Conservation (phyloP, 164 flowering plant genomes). For the Pachysandra terminalis region DNA sequence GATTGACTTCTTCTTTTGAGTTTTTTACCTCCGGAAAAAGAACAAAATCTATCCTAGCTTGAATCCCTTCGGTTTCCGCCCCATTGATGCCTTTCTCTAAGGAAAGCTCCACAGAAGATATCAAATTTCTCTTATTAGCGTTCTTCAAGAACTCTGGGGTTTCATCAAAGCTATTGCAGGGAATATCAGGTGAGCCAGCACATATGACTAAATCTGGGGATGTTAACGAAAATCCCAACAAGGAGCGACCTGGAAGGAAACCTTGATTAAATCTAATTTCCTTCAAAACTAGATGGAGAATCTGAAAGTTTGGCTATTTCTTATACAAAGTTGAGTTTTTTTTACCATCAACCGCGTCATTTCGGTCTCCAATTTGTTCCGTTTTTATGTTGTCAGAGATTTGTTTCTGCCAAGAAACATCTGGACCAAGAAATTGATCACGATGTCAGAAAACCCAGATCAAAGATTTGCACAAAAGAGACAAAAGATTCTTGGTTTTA, state of each 20-base stretch:
- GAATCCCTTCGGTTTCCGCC: no score
- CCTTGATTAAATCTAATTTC: conserved; percentile 8
- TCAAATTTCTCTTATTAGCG: conserved; percentile 10
- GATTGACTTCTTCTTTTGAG: background rate
- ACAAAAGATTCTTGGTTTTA: background rate
- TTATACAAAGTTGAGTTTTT: background rate
- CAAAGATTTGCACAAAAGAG: background rate
- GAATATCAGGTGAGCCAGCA: conserved; percentile 55
- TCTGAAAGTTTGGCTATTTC: no score
- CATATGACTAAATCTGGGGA: conserved; percentile 72
- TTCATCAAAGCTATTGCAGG: conserved; percentile 21
- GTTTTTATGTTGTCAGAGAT: conserved; percentile 4
- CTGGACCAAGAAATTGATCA: conserved; percentile 11
- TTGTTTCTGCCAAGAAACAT: conserved; percentile 16
- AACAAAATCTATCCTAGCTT: no score
- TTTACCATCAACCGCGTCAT: conserved; percentile 11
- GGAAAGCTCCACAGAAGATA: conserved; percentile 47
- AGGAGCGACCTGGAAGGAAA: conserved; percentile 33
- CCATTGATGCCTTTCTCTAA: conserved; percentile 60
- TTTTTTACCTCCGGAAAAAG: background rate
- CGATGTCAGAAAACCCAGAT: conserved; percentile 3
- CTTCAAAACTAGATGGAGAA: background rate
- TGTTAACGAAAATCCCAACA: conserved; percentile 51
- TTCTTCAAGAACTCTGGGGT: conserved; percentile 41
- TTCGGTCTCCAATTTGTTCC: background rate